Percentiles rank a stretch among this genome's conserved stretches.
phyloP scores from a whole-genome alignment of 306 rosid genomes.

The Cicer arietinum region DNA sequence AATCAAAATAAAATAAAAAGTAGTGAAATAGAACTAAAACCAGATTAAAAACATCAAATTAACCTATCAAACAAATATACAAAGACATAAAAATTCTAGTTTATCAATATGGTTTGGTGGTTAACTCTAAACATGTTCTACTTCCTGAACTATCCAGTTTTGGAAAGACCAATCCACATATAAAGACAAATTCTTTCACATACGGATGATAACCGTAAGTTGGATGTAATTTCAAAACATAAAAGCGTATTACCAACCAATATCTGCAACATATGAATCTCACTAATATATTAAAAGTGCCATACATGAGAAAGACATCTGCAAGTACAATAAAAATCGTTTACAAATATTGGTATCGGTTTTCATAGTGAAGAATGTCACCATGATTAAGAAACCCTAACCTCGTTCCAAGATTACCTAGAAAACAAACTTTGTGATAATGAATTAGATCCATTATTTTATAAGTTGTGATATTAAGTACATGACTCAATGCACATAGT shows the following conservation, averaged over 20 bases:
- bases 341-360: conserved; percentile 12
- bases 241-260: neutral
- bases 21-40: no score
- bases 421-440: conserved; percentile 11
- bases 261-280: neutral
- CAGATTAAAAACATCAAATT: no score
- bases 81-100: neutral
- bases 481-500: neutral
- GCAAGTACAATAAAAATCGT: neutral
- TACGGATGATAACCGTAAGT: neutral
- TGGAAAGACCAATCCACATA: neutral
- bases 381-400: conserved; percentile 19
- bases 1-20: no score
- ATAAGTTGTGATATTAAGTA: neutral
- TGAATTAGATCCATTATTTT: conserved; percentile 15
- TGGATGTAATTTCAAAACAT: neutral
- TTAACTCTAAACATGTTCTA: neutral
- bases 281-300: neutral
- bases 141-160: neutral
- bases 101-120: neutral
- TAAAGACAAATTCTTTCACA: neutral
- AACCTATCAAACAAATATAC: no score
- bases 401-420: conserved; percentile 39
- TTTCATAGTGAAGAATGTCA: conserved; percentile 21
- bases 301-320: neutral